Percentiles rank a stretch among this genome's conserved stretches.
These are phyloP conservation scores for Eremochloa ophiuroides DNA, from an alignment of 176 grass and related monocot species.

Conservation along the genomic window DNA sequence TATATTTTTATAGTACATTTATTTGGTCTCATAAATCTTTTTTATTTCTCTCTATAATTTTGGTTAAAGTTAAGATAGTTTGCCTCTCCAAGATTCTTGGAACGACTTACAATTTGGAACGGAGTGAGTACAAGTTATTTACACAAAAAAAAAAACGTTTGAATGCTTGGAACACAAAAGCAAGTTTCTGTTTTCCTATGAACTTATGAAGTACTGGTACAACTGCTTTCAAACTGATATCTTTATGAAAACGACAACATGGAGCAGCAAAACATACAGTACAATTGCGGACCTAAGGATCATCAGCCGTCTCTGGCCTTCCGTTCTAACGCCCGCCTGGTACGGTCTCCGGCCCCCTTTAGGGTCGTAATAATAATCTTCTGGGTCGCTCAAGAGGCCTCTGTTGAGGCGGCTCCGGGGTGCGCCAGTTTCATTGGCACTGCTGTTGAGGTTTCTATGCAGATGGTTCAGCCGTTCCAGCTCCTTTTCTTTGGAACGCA, in stretches of 20 bases:
- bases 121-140: conserved; percentile 19
- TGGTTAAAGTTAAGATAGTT: too few species aligned
- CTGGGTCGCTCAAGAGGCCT: conserved; percentile 15
- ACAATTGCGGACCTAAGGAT: conserved; percentile 79
- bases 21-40: too few species aligned
- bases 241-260: conserved; percentile 81
- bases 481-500: conserved; percentile 72
- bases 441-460: conserved; percentile 32
- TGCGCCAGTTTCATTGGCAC: conserved; percentile 29
- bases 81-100: too few species aligned
- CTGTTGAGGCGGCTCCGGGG: conserved; percentile 47
- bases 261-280: conserved; percentile 82
- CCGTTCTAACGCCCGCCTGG: conserved; percentile 34
- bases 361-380: conserved; percentile 45
- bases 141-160: conserved; percentile 9
- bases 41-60: too few species aligned
- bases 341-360: conserved; percentile 37
- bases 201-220: neutral
- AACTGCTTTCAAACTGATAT: conserved; percentile 62
- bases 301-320: conserved; percentile 64
- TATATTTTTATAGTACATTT: too few species aligned
- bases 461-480: conserved; percentile 63
- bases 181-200: neutral
- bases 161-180: neutral
- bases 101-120: too few species aligned